A percentile compares a stretch with the other conserved stretches of the same genome.
These are phyloP conservation scores for Nakazawaea pomicola DNA, from an alignment of 805 yeast genomes.

Conservation along the genomic window DNA sequence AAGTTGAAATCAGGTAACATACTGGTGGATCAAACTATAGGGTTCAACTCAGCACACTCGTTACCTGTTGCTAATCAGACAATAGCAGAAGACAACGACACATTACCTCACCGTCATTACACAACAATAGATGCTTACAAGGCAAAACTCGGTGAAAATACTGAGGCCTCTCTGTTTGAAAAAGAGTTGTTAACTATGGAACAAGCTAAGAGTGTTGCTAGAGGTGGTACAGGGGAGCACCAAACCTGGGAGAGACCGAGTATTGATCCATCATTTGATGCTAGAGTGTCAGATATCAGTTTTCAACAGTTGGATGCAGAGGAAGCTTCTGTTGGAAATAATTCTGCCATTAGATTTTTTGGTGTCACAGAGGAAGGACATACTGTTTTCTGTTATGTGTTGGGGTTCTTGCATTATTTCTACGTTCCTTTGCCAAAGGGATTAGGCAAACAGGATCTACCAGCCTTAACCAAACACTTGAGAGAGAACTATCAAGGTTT, in stretches of 20 bases:
- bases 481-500: constrained; percentile 51
- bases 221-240: constrained; percentile 25
- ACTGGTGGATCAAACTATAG: constrained; percentile 18
- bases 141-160: constrained; percentile 18
- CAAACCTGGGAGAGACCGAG: constrained; percentile 48
- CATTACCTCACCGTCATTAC: constrained; percentile 10
- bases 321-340: constrained; percentile 56
- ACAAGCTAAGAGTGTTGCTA: constrained; percentile 1
- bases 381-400: constrained; percentile 84
- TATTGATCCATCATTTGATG: constrained; percentile 43
- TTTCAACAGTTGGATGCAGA: constrained; percentile 97
- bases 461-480: constrained; percentile 40
- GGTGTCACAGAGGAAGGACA: constrained; percentile 89
- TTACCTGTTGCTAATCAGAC: constrained; percentile 27
- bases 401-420: constrained; percentile 84
- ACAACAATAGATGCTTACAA: constrained; percentile 12
- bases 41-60: constrained; percentile 24
- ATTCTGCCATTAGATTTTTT: constrained; percentile 71
- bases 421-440: constrained; percentile 89
- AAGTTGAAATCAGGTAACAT: constrained; percentile 12
- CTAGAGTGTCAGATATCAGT: constrained; percentile 45
- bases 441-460: constrained; percentile 52
- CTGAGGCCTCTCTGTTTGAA: constrained; percentile 43
- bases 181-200: constrained; percentile 41
- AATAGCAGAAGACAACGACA: constrained; percentile 12